Evolutionary conservation across 2,329 filamentous ascomycete genomes (phyloP), one percentile per base, ranked within the genome.

Genomic region (Cladorrhinum sp.): DNA sequence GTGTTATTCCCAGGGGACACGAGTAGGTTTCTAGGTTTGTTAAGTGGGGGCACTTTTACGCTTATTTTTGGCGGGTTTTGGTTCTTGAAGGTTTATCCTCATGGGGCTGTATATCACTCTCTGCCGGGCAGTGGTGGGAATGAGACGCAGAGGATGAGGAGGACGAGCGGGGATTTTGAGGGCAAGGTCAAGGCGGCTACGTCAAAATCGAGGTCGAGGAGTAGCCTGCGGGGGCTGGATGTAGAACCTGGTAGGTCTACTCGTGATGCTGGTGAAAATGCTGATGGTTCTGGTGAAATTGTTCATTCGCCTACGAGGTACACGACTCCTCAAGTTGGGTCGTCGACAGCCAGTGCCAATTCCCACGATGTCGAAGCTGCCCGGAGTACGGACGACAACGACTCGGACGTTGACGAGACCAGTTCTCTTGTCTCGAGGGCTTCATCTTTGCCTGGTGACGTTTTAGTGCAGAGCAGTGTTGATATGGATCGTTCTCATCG

Each of bases 1-100:
- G 71, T 96, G 51, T 78, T 91, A 45, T 93, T 96, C 71, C 90
- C 91, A 2, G 91, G 92, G 41, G 86, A 96, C 69, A 95, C 92
- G 0, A 88, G 89, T 58, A 84, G 85, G 41, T 93, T 97, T 68
- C 81, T 99, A 60, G 79, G 93, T 65, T 78, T 98, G 25, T 80
- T 99, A 45, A 86, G 92, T 2, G 80, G 86, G 64, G 93, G 92
- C 16, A 97, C 93, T 1, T 90, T 88, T 62, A 76, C 82, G 53
- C 81, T 98, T 68, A 88, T 89, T 3, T 83, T 96, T 57, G 72
- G 86, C 23, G 89, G 91, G 22, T 91, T 93, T 74, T 91, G 96
- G 72, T 96, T 98, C 74, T 80, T 98, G 53, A 86, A 87, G 54
- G 86, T 96, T 24, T 79, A 92, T 60, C 86, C 87, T 9, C 82